These are phyloP conservation scores for Chaetomium fimeti DNA, from an alignment of 495 filamentous ascomycete species.

Conservation along the genomic window DNA sequence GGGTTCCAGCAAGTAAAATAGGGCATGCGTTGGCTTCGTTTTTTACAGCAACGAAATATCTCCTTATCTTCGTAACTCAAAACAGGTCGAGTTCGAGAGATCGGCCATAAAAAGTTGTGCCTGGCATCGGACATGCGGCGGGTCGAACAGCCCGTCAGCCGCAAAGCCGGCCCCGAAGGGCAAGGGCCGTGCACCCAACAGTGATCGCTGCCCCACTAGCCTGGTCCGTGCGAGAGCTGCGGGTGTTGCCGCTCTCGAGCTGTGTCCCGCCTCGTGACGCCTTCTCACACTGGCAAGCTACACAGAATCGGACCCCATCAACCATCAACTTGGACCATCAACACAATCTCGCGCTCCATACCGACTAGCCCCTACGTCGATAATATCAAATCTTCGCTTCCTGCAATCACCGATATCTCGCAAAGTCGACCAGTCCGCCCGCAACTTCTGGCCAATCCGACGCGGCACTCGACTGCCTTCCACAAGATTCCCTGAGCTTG, in stretches of 20 bases:
- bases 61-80: no score
- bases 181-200: neutral
- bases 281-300: neutral
- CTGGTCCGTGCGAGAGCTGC: neutral
- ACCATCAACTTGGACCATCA: conserved; percentile 8
- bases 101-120: neutral
- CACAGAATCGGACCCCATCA: neutral
- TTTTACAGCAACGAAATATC: no score
- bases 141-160: neutral
- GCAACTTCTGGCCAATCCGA: neutral
- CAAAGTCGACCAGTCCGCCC: neutral
- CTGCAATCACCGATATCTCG: neutral
- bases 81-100: no score
- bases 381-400: neutral
- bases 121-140: neutral
- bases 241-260: neutral
- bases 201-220: neutral
- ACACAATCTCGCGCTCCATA: neutral
- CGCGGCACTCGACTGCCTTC: neutral
- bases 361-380: neutral
- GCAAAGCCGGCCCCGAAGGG: neutral
- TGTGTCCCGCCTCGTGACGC: neutral
- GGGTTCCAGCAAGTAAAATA: no score
- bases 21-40: no score
- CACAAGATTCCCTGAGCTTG: conserved; percentile 1